A percentile compares a stretch with the other conserved stretches of the same genome.
Evolutionary conservation across 139 green algal species (phyloP).

Genomic region (Tetradesmus lagerheimii): DNA sequence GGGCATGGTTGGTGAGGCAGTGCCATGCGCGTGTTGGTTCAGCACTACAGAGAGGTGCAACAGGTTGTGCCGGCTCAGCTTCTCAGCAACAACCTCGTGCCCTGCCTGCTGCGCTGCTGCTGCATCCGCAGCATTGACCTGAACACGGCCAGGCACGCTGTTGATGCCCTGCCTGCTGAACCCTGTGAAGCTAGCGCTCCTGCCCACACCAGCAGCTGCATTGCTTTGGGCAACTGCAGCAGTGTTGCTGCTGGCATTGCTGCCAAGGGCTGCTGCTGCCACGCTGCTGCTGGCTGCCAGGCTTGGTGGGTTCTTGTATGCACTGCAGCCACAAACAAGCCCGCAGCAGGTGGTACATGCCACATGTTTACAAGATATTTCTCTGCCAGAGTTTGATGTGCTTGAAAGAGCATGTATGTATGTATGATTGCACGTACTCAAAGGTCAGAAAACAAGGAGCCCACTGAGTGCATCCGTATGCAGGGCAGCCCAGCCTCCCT

Average conservation of each 20-base stretch:
- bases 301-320: neutral
- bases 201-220: neutral
- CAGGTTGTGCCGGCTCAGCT: neutral
- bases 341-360: too few relatives aligned
- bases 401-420: too few relatives aligned
- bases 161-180: neutral
- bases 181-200: constrained; percentile 11
- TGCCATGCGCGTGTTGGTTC: neutral
- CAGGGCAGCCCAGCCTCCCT: neutral
- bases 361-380: too few relatives aligned
- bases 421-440: too few relatives aligned
- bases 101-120: neutral
- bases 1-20: neutral
- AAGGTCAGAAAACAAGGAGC: too few relatives aligned
- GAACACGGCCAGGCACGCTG: neutral
- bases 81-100: neutral
- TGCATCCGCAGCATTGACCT: neutral
- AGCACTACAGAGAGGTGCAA: neutral
- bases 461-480: neutral
- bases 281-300: constrained; percentile 22
- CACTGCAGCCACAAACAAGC: neutral
- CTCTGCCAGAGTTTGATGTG: too few relatives aligned
- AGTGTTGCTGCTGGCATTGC: neutral
- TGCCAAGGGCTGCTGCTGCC: neutral
- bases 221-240: neutral